These are phyloP conservation scores for Botryotinia convoluta DNA, from an alignment of 2,329 filamentous ascomycete species.

Conservation along the genomic window DNA sequence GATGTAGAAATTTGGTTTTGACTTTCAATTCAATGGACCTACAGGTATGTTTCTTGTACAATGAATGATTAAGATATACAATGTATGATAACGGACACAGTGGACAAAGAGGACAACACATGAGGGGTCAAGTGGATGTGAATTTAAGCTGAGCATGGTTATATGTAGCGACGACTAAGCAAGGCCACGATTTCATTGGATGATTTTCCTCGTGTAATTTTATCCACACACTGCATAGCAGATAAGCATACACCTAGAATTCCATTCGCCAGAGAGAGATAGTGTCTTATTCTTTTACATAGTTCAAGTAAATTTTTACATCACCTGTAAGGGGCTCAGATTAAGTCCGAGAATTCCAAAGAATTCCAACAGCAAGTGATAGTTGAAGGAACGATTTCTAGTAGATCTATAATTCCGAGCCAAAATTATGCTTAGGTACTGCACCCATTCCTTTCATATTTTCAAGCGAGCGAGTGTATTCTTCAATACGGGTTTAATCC, in stretches of 20 bases:
- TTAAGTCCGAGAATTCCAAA: not conserved
- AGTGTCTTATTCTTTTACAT: not conserved
- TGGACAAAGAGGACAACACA: not conserved
- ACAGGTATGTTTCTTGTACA: not conserved
- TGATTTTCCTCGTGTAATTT: rapidly evolving
- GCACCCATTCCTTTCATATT: no score
- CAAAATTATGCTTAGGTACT: not conserved
- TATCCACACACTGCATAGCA: rapidly evolving
- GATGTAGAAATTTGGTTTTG: not conserved
- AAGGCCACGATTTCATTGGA: not conserved
- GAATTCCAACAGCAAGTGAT: not conserved
- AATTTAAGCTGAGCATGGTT: rapidly evolving
- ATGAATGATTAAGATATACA: not conserved
- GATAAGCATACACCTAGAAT: not conserved
- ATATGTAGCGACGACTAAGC: rapidly evolving
- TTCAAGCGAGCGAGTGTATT: no score
- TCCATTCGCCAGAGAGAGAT: not conserved
- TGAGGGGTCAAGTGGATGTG: not conserved
- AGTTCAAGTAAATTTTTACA: not conserved
- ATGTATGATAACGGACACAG: not conserved
- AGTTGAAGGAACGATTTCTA: not conserved
- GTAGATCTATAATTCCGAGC: not conserved
- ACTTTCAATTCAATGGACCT: not conserved
- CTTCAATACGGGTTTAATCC: no score
- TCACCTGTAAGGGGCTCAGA: no score